Evolutionary conservation across 345 rosid species (phyloP), one percentile per base, ranked within the genome.

Genomic region (Melaleuca alternifolia): DNA sequence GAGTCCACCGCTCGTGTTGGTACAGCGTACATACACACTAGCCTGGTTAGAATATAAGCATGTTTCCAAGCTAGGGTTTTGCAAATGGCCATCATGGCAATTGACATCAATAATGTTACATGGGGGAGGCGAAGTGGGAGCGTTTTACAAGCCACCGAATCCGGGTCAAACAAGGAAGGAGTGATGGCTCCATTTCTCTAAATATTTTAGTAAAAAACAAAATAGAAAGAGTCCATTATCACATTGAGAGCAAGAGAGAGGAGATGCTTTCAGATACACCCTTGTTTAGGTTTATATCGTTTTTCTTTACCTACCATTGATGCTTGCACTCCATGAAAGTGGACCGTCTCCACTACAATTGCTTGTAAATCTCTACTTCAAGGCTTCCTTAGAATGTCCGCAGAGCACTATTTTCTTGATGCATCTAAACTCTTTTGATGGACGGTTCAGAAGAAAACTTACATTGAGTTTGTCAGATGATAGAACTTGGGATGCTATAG

Each of bases 121-220:
- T 10, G 57, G 33, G 51, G 81, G 48, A 51, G 82, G 4, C 46
- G 28, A 46, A 52, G 46, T 24, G 41, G 65, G 62, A 51, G 84
- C 87, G 89, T 85, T 75, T 84, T 85, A 4, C 61, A 18, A 82
- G 89, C 88, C 90, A 88, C 18, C 87, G 77, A 84, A 56, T 87
- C 75, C 88, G 89, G 89, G 89, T 90, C 88, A 89, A 89, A 87
- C 87, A 75, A 89, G 82, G 85, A 85, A 84, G 81, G 20, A 71
- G 81, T 37, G 81, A 71, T 37, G 81, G 81, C 48, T 71, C 48
- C 81, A 20, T 71, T 71, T 71, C 26, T 37, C 48, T 71, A 33
- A 71, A 71, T 71, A 71, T 71, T 37, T 71, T 33, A 33, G 48
- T 18, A 9, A 37, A 71, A 7, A 41, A 71, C 28, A 18, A 71